phyloP scores from a whole-genome alignment of 2,329 filamentous ascomycete genomes.

The Aplosporella prunicola region DNA sequence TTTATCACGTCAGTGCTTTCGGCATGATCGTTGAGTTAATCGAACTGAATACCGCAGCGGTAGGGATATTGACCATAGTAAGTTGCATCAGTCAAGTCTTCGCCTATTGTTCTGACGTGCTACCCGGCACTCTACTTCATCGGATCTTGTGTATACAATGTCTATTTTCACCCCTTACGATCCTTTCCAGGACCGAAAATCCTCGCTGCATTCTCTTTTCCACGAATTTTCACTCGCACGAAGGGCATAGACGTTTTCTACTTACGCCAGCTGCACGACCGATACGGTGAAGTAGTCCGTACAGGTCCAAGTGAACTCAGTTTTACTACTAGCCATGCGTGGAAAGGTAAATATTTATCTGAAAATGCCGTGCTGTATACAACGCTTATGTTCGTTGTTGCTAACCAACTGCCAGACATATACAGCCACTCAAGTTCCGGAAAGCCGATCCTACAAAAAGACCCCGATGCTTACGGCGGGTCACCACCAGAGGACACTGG shows the following conservation, averaged over 20 bases:
- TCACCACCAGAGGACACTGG: constrained; percentile 27
- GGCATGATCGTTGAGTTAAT: too few relatives aligned
- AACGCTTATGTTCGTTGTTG: too few relatives aligned
- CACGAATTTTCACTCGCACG: neutral
- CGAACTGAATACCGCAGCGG: too few relatives aligned
- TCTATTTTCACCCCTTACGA: constrained; percentile 17
- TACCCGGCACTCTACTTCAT: too few relatives aligned
- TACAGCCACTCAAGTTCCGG: constrained; percentile 22
- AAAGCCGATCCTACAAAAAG: constrained; percentile 18
- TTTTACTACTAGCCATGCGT: constrained; percentile 2
- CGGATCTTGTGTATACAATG: too few relatives aligned
- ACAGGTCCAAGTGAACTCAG: constrained; percentile 5
- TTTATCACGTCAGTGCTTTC: too few relatives aligned
- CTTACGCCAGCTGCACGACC: constrained; percentile 1
- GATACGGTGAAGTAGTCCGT: constrained; percentile 8
- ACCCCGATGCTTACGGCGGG: constrained; percentile 19
- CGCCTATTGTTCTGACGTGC: too few relatives aligned
- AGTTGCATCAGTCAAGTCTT: too few relatives aligned
- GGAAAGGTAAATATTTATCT: too few relatives aligned
- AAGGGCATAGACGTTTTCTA: neutral
- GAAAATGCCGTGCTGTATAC: too few relatives aligned
- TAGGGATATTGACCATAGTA: too few relatives aligned
- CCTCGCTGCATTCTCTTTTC: neutral
- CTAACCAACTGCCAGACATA: too few relatives aligned
- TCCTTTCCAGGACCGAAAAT: constrained; percentile 20